Percentiles rank a stretch among this genome's conserved stretches.
Conservation (phyloP, 306 rosid species). For the Rosa lucieae region DNA sequence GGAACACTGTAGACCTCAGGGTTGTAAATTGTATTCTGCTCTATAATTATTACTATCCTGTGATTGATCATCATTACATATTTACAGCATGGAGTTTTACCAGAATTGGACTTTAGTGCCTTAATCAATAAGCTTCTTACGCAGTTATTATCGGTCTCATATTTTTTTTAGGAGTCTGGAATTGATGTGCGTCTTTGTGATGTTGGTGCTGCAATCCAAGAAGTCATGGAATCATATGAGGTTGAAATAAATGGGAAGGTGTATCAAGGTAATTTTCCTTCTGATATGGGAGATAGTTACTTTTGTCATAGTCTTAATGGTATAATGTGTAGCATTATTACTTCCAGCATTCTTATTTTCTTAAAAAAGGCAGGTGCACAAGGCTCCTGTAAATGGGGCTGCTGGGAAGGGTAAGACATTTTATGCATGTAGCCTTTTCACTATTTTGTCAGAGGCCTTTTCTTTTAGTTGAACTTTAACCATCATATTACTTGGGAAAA, state of each 20-base stretch:
- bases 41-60: not conserved
- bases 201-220: constrained; percentile 97
- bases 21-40: not conserved
- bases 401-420: too few relatives aligned
- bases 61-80: not conserved
- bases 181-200: constrained; percentile 96
- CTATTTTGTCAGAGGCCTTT: too few relatives aligned
- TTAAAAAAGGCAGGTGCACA: too few relatives aligned
- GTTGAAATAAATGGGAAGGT: constrained; percentile 96
- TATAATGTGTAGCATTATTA: not conserved
- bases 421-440: too few relatives aligned
- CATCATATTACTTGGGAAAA: too few relatives aligned
- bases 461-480: too few relatives aligned
- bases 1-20: not conserved
- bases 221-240: constrained; percentile 95
- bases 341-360: not conserved
- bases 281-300: not conserved
- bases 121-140: not conserved
- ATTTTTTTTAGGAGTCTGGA: constrained; percentile 71
- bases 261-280: constrained; percentile 60
- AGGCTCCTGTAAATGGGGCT: too few relatives aligned
- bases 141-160: not conserved
- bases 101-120: not conserved
- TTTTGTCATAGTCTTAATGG: not conserved
- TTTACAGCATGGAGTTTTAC: not conserved